Base-by-base conservation (phyloP, 805 yeast species). In the Lipomyces starkeyi region DNA sequence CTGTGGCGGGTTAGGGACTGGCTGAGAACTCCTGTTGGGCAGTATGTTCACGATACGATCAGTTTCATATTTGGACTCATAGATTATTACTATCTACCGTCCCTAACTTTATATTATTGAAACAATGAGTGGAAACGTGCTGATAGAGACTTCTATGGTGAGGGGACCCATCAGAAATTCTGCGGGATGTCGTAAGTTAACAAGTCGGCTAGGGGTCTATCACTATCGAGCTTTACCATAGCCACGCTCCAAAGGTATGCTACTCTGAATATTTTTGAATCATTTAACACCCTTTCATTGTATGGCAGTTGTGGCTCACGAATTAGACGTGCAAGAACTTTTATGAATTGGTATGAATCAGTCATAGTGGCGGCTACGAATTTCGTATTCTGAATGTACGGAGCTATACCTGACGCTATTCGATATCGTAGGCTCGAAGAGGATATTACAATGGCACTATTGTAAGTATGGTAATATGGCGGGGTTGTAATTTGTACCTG, bases 371-470 rank as follows among this genome's bases (percentile, higher is more conserved):
- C 40, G 3, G 14, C 40, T 14, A 29, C 32, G 32, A 29, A 29
- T 29, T 29, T 29, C 32, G 32, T 29, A 27, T 27, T 27, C 29
- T 35, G 40, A 17, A 14, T n/a, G 6, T n/a, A 43, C 22, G 3
- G 32, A 5, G 32, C 49, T n/a, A 17, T 17, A n/a, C 20, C 49
- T 43, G 20, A 43, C 49, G 22, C 5, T 4, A 7, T 17, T 43
- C n/a, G 20, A 17, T 43, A 8, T 43, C 35, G 9, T 29, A 68
- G 62, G 77, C 79, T 1, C 65, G 77, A 40, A 59, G 72, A 58
- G 79, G 79, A 8, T 77, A 76, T 58, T 78, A 76, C 53, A 66
- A 78, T 58, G 78, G 78, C 14, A 67, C 74, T 20, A 65, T 64
- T 52, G 73, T 70, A 61, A 13, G 73, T 59, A 14, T n/a, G 1